Percentiles rank a stretch among this genome's conserved stretches.
These are phyloP conservation scores for Erodium moschatum DNA, from an alignment of 441 rosid genomes.

Conservation along the genomic window DNA sequence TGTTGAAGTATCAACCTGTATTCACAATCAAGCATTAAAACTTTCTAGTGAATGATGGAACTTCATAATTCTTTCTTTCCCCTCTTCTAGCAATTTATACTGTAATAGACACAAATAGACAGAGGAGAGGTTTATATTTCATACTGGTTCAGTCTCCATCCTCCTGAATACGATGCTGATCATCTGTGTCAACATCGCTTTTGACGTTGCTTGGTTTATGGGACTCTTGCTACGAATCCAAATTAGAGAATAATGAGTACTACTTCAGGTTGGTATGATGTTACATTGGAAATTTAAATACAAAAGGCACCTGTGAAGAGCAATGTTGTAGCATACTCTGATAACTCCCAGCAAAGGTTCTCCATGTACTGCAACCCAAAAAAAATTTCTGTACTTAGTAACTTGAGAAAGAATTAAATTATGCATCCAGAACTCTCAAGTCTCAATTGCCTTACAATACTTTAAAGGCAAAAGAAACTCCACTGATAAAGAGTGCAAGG, in stretches of 20 bases:
- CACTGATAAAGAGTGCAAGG: too few species aligned
- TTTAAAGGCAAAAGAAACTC: too few species aligned
- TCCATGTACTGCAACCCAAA: constrained; percentile 73
- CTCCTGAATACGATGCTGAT: constrained; percentile 86
- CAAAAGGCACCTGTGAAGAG: constrained; percentile 71
- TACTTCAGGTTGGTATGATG: constrained; percentile 19
- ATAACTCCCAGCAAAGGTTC: constrained; percentile 95
- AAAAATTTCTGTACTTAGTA: neutral
- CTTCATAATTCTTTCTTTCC: constrained; percentile 15
- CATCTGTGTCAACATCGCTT: constrained; percentile 99
- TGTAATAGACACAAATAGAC: constrained; percentile 14
- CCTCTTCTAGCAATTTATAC: constrained; percentile 3
- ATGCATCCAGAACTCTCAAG: neutral
- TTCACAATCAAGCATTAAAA: constrained; percentile 30
- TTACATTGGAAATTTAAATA: constrained; percentile 16
- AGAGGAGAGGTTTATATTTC: constrained; percentile 19
- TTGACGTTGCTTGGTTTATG: constrained; percentile 93
- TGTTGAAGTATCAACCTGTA: constrained; percentile 53
- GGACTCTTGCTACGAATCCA: constrained; percentile 87
- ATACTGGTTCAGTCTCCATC: constrained; percentile 90
- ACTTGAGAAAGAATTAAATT: neutral
- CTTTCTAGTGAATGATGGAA: constrained; percentile 14
- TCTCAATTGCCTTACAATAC: neutral
- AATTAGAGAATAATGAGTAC: constrained; percentile 28
- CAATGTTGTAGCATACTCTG: constrained; percentile 93